These are phyloP conservation scores for Rubroboletus satanas DNA, from an alignment of 768 basidiomycete genomes.

Conservation along the genomic window DNA sequence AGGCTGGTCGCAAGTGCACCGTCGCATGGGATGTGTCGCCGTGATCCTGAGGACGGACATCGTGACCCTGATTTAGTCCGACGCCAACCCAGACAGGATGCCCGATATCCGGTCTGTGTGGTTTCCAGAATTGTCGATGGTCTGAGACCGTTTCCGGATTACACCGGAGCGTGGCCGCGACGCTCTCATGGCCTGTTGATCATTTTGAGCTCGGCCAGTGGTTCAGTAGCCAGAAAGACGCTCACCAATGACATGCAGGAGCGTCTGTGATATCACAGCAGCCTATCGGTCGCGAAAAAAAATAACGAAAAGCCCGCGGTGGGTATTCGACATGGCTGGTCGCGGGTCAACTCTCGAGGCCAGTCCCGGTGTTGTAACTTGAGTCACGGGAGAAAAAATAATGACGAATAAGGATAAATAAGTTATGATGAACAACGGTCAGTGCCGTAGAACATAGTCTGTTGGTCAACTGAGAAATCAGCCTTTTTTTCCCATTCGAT, in stretches of 20 bases:
- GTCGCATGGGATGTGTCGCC: neutral
- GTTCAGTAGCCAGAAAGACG: neutral
- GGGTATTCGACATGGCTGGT: neutral
- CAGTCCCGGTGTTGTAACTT: neutral
- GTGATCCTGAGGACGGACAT: neutral
- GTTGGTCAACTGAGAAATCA: neutral
- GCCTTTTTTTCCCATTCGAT: neutral
- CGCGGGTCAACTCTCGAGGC: neutral
- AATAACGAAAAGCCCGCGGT: slow-evolving; percentile 5
- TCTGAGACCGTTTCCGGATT: slow-evolving; percentile 55
- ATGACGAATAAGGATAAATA: slow-evolving; percentile 12
- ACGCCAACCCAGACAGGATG: neutral
- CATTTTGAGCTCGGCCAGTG: neutral
- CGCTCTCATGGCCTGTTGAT: slow-evolving; percentile 70
- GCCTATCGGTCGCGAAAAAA: slow-evolving; percentile 2
- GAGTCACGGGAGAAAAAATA: neutral
- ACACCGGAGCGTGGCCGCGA: slow-evolving; percentile 75
- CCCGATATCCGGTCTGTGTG: slow-evolving; percentile 14
- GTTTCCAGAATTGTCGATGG: slow-evolving; percentile 42
- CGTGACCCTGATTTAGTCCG: neutral
- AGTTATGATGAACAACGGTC: slow-evolving; percentile 3
- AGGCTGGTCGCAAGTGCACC: neutral
- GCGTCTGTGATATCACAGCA: slow-evolving; percentile 7
- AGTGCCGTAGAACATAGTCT: slow-evolving; percentile 5
- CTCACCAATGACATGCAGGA: slow-evolving; percentile 34